Conservation (phyloP, 306 rosid species). For the Malus asiatica region DNA sequence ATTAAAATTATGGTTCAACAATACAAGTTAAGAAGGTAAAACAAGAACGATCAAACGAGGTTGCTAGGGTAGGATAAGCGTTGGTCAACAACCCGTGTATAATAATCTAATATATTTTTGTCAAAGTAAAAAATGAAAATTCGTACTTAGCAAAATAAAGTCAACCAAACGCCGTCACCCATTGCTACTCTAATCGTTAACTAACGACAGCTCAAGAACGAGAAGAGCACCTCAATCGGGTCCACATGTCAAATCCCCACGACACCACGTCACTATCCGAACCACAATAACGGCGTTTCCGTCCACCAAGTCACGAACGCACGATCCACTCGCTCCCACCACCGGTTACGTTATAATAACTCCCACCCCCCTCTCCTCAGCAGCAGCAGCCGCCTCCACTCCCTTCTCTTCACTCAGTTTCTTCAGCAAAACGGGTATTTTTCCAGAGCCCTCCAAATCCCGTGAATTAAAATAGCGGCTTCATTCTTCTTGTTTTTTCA, state of each 20-base stretch:
- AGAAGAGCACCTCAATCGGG: not conserved
- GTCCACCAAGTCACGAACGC: not conserved
- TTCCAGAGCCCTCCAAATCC: not conserved
- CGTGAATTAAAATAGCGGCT: not conserved
- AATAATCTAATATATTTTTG: not conserved
- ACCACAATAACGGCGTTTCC: conserved; percentile 7
- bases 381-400: not conserved
- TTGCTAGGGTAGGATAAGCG: too few relatives aligned
- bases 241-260: conserved; percentile 1
- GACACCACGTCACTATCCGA: conserved; percentile 25
- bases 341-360: not conserved
- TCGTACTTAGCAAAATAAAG: not conserved
- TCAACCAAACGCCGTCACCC: not conserved
- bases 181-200: not conserved
- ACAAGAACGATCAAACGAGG: too few relatives aligned
- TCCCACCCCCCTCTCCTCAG: not conserved
- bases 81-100: too few relatives aligned
- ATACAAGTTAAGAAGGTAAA: too few relatives aligned
- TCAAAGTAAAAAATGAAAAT: not conserved
- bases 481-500: not conserved
- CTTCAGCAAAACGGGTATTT: not conserved
- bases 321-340: not conserved
- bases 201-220: conserved; percentile 5
- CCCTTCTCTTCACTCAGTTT: not conserved
- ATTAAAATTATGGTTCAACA: too few relatives aligned